Percentiles rank a stretch among this genome's conserved stretches.
Evolutionary conservation across 176 grass and related monocot species (phyloP).

Genomic region (Carex cristatella): DNA sequence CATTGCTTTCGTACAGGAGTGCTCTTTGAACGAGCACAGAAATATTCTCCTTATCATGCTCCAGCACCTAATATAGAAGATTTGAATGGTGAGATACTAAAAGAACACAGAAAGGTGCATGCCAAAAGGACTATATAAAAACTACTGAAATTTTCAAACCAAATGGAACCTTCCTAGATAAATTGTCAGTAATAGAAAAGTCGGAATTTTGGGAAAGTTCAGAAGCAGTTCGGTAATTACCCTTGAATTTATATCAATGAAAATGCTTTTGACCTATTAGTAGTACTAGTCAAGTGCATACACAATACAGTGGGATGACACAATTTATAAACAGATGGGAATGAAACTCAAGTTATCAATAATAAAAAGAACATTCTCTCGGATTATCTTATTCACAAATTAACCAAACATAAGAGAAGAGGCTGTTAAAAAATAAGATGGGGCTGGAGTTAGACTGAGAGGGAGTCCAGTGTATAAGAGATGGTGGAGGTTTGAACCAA

Average conservation of each 20-base stretch:
- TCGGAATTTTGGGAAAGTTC: neutral
- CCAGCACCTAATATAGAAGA: conserved; percentile 54
- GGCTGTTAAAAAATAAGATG: neutral
- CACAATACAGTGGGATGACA: neutral
- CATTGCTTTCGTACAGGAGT: conserved; percentile 87
- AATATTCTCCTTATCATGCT: conserved; percentile 74
- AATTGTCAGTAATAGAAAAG: neutral
- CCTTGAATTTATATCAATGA: neutral
- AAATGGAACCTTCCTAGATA: neutral
- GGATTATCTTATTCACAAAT: neutral
- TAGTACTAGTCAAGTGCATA: neutral
- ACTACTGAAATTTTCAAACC: neutral
- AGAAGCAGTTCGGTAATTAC: neutral
- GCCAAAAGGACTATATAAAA: neutral
- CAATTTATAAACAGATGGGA: neutral
- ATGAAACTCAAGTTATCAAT: neutral
- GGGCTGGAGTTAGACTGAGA: neutral
- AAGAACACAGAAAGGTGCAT: neutral
- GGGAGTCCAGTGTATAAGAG: neutral
- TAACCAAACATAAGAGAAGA: neutral
- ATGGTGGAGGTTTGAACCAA: neutral
- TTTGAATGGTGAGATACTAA: neutral
- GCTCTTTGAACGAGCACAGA: conserved; percentile 78
- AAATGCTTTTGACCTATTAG: neutral
- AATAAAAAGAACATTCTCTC: neutral